phyloP scores from a whole-genome alignment of 352 stramenopile genomes.

The Globisporangium alternatum region DNA sequence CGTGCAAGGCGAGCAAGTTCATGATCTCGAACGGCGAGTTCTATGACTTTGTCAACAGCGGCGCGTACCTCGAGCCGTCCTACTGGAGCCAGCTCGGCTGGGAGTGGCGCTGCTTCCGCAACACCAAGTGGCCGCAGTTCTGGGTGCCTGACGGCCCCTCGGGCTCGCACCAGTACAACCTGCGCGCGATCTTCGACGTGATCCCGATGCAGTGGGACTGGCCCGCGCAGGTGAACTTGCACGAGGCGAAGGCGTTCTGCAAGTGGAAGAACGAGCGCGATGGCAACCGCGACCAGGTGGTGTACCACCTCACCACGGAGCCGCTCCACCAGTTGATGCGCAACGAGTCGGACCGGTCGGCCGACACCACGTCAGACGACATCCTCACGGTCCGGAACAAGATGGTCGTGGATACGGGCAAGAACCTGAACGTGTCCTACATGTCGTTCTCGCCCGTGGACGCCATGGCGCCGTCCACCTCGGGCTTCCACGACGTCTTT shows the following conservation, averaged over 20 bases:
- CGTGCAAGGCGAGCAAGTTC: constrained; percentile 88
- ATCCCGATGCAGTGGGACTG: constrained; percentile 94
- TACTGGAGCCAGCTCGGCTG: constrained; percentile 93
- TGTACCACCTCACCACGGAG: constrained; percentile 91
- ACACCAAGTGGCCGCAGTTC: constrained; percentile 96
- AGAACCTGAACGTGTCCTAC: constrained; percentile 93
- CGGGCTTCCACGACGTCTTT: constrained; percentile 92
- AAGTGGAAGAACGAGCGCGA: constrained; percentile 81
- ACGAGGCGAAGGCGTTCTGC: constrained; percentile 94
- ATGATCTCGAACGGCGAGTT: constrained; percentile 97
- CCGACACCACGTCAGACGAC: constrained; percentile 53
- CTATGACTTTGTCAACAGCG: constrained; percentile 92
- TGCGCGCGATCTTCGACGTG: constrained; percentile 91
- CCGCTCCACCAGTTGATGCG: constrained; percentile 92
- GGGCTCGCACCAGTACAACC: constrained; percentile 92
- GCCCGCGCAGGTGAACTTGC: constrained; percentile 95
- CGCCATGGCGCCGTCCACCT: constrained; percentile 54
- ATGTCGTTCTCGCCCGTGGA: constrained; percentile 91
- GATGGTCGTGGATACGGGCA: constrained; percentile 44
- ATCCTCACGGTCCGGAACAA: constrained; percentile 64
- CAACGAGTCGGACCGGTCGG: constrained; percentile 48
- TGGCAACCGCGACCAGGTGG: constrained; percentile 54
- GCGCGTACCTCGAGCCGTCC: constrained; percentile 89
- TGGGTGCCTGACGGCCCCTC: constrained; percentile 91
- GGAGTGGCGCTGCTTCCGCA: constrained; percentile 94